Percentiles rank a stretch among this genome's conserved stretches.
Evolutionary conservation across 768 basidiomycete genomes (phyloP).

Genomic region (Austroboletus festivus): DNA sequence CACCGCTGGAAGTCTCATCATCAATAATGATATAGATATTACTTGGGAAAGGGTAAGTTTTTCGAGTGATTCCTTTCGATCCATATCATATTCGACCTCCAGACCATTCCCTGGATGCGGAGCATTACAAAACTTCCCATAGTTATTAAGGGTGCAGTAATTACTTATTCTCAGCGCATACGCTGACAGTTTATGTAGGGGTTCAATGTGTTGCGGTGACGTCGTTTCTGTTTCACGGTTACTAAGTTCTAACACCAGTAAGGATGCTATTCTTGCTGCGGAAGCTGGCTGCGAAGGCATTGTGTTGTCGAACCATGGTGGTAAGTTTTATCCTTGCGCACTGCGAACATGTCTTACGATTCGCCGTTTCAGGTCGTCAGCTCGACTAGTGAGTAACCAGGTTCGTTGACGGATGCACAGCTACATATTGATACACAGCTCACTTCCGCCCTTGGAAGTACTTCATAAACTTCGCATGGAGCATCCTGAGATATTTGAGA

Average conservation of each 20-base stretch:
- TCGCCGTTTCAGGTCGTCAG: constrained; percentile 52
- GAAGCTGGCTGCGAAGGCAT: constrained; percentile 87
- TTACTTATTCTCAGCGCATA: background rate
- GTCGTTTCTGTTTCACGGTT: background rate
- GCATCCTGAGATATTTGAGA: constrained; percentile 71
- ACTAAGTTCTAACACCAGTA: constrained; percentile 13
- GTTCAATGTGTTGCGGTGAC: constrained; percentile 68
- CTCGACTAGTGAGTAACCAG: constrained; percentile 62
- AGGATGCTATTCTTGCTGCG: constrained; percentile 85
- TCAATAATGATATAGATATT: constrained; percentile 71
- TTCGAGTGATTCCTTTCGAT: background rate
- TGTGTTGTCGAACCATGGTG: constrained; percentile 89
- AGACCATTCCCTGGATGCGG: constrained; percentile 79
- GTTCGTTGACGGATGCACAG: background rate
- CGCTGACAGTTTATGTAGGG: constrained; percentile 38
- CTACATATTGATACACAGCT: constrained; percentile 38
- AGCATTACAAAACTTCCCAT: constrained; percentile 68
- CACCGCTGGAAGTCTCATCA: constrained; percentile 64
- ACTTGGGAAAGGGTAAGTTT: constrained; percentile 63
- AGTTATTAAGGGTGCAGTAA: constrained; percentile 61
- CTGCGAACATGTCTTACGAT: background rate
- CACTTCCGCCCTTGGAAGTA: constrained; percentile 76
- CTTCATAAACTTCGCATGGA: constrained; percentile 69
- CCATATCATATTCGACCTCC: constrained; percentile 1
- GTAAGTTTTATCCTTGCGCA: constrained; percentile 32